Conservation (phyloP, 2,329 filamentous ascomycete genomes). For the Aureobasidium mangrovei region DNA sequence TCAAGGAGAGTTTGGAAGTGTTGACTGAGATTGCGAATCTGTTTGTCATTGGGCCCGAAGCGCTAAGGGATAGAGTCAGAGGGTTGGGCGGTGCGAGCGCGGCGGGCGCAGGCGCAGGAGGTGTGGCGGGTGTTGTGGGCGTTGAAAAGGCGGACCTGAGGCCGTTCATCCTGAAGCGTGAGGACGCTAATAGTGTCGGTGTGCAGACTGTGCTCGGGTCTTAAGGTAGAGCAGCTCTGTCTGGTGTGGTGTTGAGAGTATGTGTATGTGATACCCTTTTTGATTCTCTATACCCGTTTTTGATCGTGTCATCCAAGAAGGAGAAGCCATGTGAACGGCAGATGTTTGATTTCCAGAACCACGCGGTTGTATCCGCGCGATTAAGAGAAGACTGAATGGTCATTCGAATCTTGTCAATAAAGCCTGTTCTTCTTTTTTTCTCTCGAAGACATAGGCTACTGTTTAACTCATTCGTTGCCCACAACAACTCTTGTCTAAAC, state of each 20-base stretch:
- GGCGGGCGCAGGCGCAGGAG: slow-evolving; percentile 25
- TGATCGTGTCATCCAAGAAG: too few relatives aligned
- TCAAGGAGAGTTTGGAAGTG: slow-evolving; percentile 58
- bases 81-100: slow-evolving; percentile 24
- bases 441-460: too few relatives aligned
- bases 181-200: slow-evolving; percentile 71
- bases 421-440: too few relatives aligned
- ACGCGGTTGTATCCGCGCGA: too few relatives aligned
- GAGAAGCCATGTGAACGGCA: too few relatives aligned
- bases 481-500: too few relatives aligned
- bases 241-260: too few relatives aligned
- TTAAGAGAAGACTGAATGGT: too few relatives aligned
- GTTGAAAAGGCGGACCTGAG: slow-evolving; percentile 53
- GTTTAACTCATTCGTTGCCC: too few relatives aligned
- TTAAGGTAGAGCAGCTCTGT: neutral
- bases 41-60: slow-evolving; percentile 73
- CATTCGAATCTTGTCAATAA: too few relatives aligned
- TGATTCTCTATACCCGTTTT: neutral
- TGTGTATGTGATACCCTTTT: neutral
- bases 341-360: too few relatives aligned
- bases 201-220: slow-evolving; percentile 70
- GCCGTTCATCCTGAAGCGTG: slow-evolving; percentile 74
- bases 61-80: slow-evolving; percentile 42
- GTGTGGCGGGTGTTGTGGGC: slow-evolving; percentile 21
- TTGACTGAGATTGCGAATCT: slow-evolving; percentile 88